phyloP scores from a whole-genome alignment of 1,284 basidiomycete genomes.

The Malassezia sympodialis region DNA sequence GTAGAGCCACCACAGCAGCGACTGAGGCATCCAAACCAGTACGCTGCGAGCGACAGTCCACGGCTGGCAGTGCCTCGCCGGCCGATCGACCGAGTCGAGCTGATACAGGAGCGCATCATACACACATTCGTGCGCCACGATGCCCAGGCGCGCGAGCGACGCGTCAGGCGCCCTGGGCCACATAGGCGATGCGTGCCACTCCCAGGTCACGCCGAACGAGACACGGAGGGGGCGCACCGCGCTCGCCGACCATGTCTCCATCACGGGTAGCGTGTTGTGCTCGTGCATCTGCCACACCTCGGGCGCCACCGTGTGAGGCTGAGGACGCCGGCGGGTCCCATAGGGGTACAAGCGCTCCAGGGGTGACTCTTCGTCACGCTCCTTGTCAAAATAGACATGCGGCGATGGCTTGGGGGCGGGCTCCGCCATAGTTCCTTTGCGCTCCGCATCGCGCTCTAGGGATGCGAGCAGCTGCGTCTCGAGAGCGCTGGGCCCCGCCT shows the following conservation, averaged over 20 bases:
- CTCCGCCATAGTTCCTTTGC: neutral
- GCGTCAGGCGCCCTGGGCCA: neutral
- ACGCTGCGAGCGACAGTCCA: neutral
- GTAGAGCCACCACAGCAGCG: neutral
- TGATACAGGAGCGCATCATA: neutral
- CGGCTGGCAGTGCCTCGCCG: neutral
- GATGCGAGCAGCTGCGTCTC: conserved; percentile 4
- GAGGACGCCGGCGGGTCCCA: conserved; percentile 9
- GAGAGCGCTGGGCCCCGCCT: neutral
- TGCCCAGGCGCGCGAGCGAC: neutral
- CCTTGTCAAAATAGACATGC: conserved; percentile 16
- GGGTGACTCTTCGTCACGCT: neutral
- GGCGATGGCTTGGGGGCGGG: neutral
- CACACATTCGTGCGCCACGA: neutral
- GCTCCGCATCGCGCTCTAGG: conserved; percentile 4
- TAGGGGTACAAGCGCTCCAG: neutral
- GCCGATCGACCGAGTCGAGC: neutral
- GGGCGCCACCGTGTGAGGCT: too few relatives aligned
- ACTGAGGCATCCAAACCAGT: neutral
- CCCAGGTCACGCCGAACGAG: neutral
- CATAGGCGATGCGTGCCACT: conserved; percentile 1
- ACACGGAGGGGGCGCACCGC: neutral
- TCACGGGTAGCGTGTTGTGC: neutral
- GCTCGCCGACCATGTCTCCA: neutral
- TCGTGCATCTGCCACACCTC: too few relatives aligned